Percentiles rank a stretch among this genome's conserved stretches.
Conservation (phyloP, 2,329 filamentous ascomycete species). For the Colletotrichum kahawae region DNA sequence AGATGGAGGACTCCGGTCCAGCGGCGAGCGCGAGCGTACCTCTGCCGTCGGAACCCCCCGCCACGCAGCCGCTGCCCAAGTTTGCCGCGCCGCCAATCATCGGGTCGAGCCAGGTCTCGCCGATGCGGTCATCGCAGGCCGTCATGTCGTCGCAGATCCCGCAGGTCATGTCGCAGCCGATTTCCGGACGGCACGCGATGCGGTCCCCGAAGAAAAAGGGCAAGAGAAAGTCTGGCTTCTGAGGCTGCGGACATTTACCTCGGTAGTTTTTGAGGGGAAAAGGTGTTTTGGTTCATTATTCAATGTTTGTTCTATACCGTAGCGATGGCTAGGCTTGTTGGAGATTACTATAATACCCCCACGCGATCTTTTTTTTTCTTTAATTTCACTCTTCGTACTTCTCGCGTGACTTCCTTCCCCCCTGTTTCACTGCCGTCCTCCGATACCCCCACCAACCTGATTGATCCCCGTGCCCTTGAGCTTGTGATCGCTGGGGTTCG, state of each 20-base stretch:
- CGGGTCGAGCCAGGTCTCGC: constrained; percentile 8
- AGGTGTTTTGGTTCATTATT: neutral
- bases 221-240: constrained; percentile 19
- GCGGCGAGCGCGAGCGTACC: neutral
- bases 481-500: constrained; percentile 88
- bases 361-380: neutral
- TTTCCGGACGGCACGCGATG: constrained; percentile 51
- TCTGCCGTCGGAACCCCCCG: neutral
- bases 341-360: neutral
- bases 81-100: constrained; percentile 3
- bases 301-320: neutral
- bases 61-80: constrained; percentile 12
- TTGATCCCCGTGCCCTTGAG: constrained; percentile 62
- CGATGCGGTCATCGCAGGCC: constrained; percentile 1
- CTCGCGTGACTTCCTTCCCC: neutral
- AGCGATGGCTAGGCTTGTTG: neutral
- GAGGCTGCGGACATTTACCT: neutral
- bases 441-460: constrained; percentile 60
- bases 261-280: neutral
- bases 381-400: neutral
- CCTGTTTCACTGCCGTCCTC: constrained; percentile 31
- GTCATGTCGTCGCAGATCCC: constrained; percentile 26
- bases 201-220: constrained; percentile 42
- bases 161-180: constrained; percentile 50
- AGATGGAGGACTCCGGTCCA: constrained; percentile 7